Evolutionary conservation across 805 yeast genomes (phyloP).

Genomic region (Debaryomyces castellii): DNA sequence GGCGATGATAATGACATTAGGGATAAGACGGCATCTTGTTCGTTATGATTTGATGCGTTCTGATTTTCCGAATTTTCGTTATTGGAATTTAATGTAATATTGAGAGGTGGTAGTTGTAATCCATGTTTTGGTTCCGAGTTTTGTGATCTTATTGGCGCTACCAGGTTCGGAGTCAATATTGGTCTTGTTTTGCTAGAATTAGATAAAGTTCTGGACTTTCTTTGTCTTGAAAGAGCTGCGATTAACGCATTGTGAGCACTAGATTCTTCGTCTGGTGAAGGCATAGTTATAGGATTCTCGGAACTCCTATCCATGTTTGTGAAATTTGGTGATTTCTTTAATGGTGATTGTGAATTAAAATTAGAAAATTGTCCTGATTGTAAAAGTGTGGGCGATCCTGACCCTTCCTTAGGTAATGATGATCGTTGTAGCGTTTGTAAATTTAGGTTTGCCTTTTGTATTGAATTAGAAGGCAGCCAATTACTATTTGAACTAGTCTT

Average conservation of each 20-base stretch:
- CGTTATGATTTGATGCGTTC: conserved; percentile 22
- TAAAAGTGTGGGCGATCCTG: conserved; percentile 7
- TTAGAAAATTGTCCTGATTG: conserved; percentile 4
- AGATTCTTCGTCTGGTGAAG: conserved; percentile 38
- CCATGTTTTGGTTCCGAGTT: neutral
- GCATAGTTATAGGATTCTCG: conserved; percentile 13
- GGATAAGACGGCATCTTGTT: conserved; percentile 57
- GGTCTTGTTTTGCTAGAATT: conserved; percentile 2
- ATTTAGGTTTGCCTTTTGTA: conserved; percentile 33
- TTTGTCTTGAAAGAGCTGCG: conserved; percentile 38
- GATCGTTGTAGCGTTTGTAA: conserved; percentile 38
- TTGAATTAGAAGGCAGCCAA: conserved; percentile 21
- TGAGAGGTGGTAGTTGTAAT: conserved; percentile 28
- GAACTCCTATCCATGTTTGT: conserved; percentile 6
- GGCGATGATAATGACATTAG: conserved; percentile 58
- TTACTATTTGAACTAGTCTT: conserved; percentile 6
- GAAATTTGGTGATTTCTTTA: conserved; percentile 9
- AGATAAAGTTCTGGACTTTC: conserved; percentile 20
- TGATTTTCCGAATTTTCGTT: conserved; percentile 2
- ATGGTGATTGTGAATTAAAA: conserved; percentile 3
- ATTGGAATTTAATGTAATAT: conserved; percentile 17
- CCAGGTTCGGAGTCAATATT: neutral
- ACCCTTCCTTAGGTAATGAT: conserved; percentile 17
- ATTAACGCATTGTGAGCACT: conserved; percentile 46
- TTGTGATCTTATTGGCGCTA: neutral